A percentile compares a stretch with the other conserved stretches of the same genome.
These are phyloP conservation scores for Penicillium silybi DNA, from an alignment of 495 filamentous ascomycete species.

Conservation along the genomic window DNA sequence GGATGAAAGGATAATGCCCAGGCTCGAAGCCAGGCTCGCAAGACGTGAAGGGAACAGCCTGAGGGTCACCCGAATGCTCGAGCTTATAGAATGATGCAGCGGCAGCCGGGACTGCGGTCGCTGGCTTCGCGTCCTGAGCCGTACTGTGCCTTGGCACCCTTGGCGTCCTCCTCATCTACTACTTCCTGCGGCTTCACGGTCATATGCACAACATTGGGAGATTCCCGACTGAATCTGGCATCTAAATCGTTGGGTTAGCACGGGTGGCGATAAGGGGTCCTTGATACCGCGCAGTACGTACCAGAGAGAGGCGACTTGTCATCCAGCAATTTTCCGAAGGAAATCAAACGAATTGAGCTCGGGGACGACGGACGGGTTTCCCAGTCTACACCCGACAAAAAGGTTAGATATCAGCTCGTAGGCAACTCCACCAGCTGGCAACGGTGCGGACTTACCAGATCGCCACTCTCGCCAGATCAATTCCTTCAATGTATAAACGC, in stretches of 20 bases:
- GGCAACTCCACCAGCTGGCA: neutral
- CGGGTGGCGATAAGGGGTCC: neutral
- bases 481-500: conserved; percentile 87
- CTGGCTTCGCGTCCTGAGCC: conserved; percentile 55
- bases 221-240: conserved; percentile 68
- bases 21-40: neutral
- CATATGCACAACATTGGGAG: conserved; percentile 88
- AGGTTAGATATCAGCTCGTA: neutral
- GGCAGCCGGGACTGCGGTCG: conserved; percentile 64
- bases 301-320: conserved; percentile 78
- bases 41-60: neutral
- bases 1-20: neutral
- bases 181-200: conserved; percentile 85
- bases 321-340: conserved; percentile 81
- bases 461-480: conserved; percentile 88
- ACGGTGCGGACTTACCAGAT: conserved; percentile 46
- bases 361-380: conserved; percentile 78
- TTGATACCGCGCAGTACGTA: conserved; percentile 27
- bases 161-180: conserved; percentile 84
- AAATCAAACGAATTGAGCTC: conserved; percentile 80
- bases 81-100: conserved; percentile 77
- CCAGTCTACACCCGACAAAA: conserved; percentile 60
- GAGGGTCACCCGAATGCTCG: neutral
- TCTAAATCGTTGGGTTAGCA: conserved; percentile 45
- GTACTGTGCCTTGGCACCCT: conserved; percentile 63